Base-by-base conservation (phyloP, 1,139 yeast genomes). In the Saccharomyces hybrid region DNA sequence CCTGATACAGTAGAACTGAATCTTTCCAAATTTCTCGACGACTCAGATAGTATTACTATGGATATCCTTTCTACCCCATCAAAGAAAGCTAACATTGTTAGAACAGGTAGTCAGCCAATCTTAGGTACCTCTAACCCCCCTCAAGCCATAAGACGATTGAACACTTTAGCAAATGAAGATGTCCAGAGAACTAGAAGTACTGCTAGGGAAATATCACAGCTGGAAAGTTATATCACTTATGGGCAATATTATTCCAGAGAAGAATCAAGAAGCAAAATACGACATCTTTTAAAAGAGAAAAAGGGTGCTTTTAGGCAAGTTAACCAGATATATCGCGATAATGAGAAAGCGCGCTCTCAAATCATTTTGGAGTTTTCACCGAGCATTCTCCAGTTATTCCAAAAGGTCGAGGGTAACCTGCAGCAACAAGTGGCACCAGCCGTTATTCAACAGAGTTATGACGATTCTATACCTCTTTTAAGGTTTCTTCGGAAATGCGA, bases 311-410 rank as follows among this genome's bases (percentile, higher is more conserved):
- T 82, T 49, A 77, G 75, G 46, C 78, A 75, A 38, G 83, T 76
- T 1, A 85, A 85, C 63, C 78, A 73, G 59, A 74, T 72, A 0
- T 73, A 70, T 2, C 68, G 81, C 47, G 71, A 76, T 42, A 81
- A 79, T 60, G 80, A 75, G 5, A 84, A 80, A 46, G 67, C 83
- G 6, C 65, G 80, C 42, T 62, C 70, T 2, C 82, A 80, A 58
- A 81, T 84, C 77, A 72, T 75, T 5, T 57, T 84, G 1, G 68
- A 54, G 60, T 67, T 62, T 62, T 53, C 79, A 1, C 62, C 71
- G 2, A 41, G 56, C 31, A 48, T 67, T 50, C 49, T 66, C 52
- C 51, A 62, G 34, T 31, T 53, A 6, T 56, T 65, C 57, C 25
- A 64, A 53, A 54, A 60, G 42, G 41, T 54, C 34, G 41, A 55